Evolutionary conservation across 805 yeast genomes (phyloP).

Genomic region (Saturnispora galanensis): DNA sequence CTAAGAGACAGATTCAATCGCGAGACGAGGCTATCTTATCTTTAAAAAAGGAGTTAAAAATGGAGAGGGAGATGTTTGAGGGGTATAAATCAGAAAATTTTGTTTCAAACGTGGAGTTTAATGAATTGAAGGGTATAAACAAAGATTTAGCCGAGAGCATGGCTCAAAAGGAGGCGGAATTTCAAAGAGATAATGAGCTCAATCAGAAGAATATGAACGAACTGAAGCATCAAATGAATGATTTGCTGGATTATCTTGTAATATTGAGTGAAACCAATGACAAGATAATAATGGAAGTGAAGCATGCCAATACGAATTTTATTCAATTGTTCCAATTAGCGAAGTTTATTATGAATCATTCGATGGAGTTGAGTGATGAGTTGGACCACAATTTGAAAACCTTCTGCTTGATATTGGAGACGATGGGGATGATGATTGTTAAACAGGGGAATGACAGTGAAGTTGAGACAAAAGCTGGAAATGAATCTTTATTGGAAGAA

Average conservation of each 20-base stretch:
- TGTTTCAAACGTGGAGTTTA: conserved; percentile 1
- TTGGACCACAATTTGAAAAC: conserved; percentile 32
- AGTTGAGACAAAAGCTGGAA: neutral
- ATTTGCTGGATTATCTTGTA: conserved; percentile 38
- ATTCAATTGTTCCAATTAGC: conserved; percentile 16
- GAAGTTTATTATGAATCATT: conserved; percentile 23
- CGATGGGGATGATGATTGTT: conserved; percentile 65
- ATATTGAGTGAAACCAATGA: conserved; percentile 32
- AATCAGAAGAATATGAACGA: conserved; percentile 42
- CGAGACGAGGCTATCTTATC: neutral
- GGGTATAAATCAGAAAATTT: neutral
- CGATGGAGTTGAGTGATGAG: conserved; percentile 34
- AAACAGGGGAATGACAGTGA: conserved; percentile 16
- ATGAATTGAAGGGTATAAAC: conserved; percentile 32
- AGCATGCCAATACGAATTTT: conserved; percentile 19
- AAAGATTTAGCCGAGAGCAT: conserved; percentile 58
- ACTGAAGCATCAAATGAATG: conserved; percentile 35
- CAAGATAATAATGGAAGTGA: conserved; percentile 22
- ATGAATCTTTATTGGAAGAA: conserved; percentile 4
- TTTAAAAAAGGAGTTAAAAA: conserved; percentile 10
- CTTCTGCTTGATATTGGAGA: conserved; percentile 53
- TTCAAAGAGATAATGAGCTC: conserved; percentile 40
- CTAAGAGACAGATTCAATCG: neutral
- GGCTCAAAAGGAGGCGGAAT: conserved; percentile 54
- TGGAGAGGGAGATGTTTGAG: conserved; percentile 13